These are phyloP conservation scores for Hirsutella thompsonii DNA, from an alignment of 2,329 filamentous ascomycete genomes.

Conservation along the genomic window DNA sequence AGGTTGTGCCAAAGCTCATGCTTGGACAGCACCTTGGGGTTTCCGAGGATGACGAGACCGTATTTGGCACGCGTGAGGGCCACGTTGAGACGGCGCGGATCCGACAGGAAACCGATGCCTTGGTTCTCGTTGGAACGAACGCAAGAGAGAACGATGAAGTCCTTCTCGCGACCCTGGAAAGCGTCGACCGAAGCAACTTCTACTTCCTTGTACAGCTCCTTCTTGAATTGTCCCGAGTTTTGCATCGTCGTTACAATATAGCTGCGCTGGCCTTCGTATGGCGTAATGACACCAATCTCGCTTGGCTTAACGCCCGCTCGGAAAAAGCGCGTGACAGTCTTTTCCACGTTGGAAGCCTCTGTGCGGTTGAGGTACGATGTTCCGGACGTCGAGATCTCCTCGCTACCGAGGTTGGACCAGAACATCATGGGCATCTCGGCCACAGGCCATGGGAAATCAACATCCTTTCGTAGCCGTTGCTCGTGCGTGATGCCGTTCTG, in stretches of 20 bases:
- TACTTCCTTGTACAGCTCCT: slow-evolving; percentile 96
- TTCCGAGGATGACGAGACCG: slow-evolving; percentile 89
- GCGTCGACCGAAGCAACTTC: slow-evolving; percentile 97
- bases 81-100: slow-evolving; percentile 93
- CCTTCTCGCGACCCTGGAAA: slow-evolving; percentile 97
- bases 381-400: slow-evolving; percentile 95
- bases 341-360: slow-evolving; percentile 94
- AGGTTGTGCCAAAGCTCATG: slow-evolving; percentile 97
- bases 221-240: slow-evolving; percentile 91
- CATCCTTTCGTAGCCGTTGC: slow-evolving; percentile 77
- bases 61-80: slow-evolving; percentile 95
- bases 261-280: slow-evolving; percentile 95
- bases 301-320: slow-evolving; percentile 91
- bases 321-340: slow-evolving; percentile 97
- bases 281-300: slow-evolving; percentile 95
- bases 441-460: slow-evolving; percentile 97
- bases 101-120: slow-evolving; percentile 96
- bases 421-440: slow-evolving; percentile 98
- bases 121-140: slow-evolving; percentile 98
- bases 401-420: slow-evolving; percentile 95
- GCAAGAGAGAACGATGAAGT: slow-evolving; percentile 95
- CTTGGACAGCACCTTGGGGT: slow-evolving; percentile 94
- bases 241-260: slow-evolving; percentile 99
- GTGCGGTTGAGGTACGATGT: slow-evolving; percentile 97
- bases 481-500: slow-evolving; percentile 92